Conservation (phyloP, 306 rosid species). For the Acmispon strigosus region DNA sequence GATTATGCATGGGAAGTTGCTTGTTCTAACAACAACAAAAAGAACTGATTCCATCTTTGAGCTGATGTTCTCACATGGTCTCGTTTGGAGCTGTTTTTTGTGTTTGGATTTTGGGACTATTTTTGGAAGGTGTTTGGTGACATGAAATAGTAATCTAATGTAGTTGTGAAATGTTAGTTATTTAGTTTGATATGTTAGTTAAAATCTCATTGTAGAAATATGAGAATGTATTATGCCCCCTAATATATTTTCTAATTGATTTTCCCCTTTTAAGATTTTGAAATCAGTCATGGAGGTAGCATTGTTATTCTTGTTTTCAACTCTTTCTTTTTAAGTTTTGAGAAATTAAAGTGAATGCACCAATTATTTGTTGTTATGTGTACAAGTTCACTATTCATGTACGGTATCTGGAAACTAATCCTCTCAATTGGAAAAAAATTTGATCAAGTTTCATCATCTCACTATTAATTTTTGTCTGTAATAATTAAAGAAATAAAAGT, state of each 20-base stretch:
- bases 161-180: neutral
- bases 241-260: neutral
- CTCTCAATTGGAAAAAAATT: too few relatives aligned
- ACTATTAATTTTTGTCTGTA: too few relatives aligned
- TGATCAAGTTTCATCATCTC: too few relatives aligned
- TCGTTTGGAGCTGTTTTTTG: slow-evolving; percentile 13
- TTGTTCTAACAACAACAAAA: neutral
- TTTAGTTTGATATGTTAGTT: neutral
- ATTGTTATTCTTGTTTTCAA: too few relatives aligned
- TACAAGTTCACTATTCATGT: too few relatives aligned
- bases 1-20: neutral
- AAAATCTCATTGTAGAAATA: neutral
- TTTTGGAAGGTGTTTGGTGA: neutral
- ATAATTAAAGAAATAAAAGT: too few relatives aligned
- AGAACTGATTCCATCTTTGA: neutral
- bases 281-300: too few relatives aligned
- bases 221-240: neutral
- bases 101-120: neutral
- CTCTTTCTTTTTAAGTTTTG: too few relatives aligned
- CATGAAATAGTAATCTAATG: neutral
- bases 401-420: too few relatives aligned
- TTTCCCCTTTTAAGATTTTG: neutral
- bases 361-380: too few relatives aligned
- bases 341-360: too few relatives aligned
- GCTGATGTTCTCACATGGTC: neutral